phyloP scores from a whole-genome alignment of 192 early-diverging fungal genomes.

The Phycomyces nitens region DNA sequence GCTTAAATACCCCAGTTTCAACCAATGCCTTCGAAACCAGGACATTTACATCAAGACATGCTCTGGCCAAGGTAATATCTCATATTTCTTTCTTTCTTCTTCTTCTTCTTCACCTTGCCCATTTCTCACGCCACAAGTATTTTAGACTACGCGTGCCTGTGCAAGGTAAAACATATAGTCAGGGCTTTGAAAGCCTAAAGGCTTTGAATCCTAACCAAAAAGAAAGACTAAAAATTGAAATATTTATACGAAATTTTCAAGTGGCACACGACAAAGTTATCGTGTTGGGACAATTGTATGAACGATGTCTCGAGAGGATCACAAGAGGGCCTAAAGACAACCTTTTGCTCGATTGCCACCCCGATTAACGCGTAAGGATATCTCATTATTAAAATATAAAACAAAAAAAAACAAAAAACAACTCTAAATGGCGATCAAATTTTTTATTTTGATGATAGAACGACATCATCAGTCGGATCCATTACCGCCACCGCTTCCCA shows the following conservation, averaged over 20 bases:
- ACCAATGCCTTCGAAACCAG: slow-evolving; percentile 21
- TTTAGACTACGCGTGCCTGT: slow-evolving; percentile 33
- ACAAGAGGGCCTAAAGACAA: slow-evolving; percentile 1
- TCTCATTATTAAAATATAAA: background rate
- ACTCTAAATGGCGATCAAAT: no score
- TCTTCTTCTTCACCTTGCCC: no score
- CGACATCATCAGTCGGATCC: no score
- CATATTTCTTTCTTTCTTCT: background rate
- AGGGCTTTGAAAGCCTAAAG: no score
- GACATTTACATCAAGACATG: slow-evolving; percentile 30
- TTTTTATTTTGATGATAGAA: no score
- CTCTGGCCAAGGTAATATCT: slow-evolving; percentile 10
- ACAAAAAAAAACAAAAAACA: background rate
- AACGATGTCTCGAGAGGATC: slow-evolving; percentile 1
- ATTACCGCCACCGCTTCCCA: no score
- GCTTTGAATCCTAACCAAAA: no score
- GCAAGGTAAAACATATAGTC: slow-evolving; percentile 24
- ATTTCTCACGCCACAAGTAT: background rate
- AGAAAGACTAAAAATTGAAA: no score
- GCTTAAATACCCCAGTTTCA: slow-evolving; percentile 10
- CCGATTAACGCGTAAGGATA: slow-evolving; percentile 14
- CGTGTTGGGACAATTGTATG: slow-evolving; percentile 28
- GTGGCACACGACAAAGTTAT: slow-evolving; percentile 28
- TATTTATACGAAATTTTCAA: no score
- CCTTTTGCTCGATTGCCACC: slow-evolving; percentile 17